Percentiles rank a stretch among this genome's conserved stretches.
Conservation (phyloP, 2,329 filamentous ascomycete species). For the Talaromyces atroroseus region DNA sequence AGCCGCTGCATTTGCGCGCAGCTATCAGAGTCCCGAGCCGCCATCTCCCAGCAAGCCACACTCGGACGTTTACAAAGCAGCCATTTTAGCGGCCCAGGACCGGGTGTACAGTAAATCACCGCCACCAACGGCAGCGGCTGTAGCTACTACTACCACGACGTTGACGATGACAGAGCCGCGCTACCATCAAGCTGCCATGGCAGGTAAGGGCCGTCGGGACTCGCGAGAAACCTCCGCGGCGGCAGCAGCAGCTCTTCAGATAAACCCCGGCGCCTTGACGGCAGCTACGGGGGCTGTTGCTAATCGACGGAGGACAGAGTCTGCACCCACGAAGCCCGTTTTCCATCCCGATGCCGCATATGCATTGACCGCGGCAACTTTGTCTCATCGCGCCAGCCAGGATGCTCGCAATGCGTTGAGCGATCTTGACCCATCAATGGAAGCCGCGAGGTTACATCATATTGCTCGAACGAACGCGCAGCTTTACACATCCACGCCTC, state of each 20-base stretch:
- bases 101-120: constrained; percentile 18
- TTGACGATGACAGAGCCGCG: constrained; percentile 11
- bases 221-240: constrained; percentile 40
- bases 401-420: constrained; percentile 41
- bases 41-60: constrained; percentile 49
- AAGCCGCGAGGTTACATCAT: constrained; percentile 59
- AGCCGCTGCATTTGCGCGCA: constrained; percentile 55
- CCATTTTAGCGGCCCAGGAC: constrained; percentile 54
- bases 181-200: constrained; percentile 42
- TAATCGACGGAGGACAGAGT: constrained; percentile 58
- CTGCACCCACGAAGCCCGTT: constrained; percentile 48
- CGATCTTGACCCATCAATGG: constrained; percentile 38
- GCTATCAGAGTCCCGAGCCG: constrained; percentile 45
- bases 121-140: background rate
- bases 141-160: background rate
- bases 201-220: background rate
- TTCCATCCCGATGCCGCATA: constrained; percentile 44
- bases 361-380: constrained; percentile 67
- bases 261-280: constrained; percentile 60
- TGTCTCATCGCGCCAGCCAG: constrained; percentile 50
- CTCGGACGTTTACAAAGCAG: constrained; percentile 67
- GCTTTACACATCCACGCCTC: constrained; percentile 73
- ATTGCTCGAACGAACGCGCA: constrained; percentile 64
- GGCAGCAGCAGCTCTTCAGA: constrained; percentile 41
- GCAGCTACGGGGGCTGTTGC: constrained; percentile 75